Base-by-base conservation (phyloP, 768 basidiomycete genomes). In the Amyloporia xantha region DNA sequence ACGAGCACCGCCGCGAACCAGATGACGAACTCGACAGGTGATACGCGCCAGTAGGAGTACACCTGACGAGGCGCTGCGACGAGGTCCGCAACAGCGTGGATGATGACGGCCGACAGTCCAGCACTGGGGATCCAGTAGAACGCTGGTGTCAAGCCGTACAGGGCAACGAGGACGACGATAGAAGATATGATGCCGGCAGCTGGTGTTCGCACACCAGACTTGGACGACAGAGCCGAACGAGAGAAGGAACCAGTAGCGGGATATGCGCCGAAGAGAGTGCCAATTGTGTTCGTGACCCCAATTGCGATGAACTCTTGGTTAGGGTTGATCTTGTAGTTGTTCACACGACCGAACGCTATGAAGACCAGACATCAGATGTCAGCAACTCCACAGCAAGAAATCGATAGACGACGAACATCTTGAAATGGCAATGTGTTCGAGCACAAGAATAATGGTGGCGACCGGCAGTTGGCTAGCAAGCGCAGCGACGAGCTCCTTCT, bases 231-330 rank as follows among this genome's bases (percentile, higher is more conserved):
- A 2, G 96, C 96, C 2, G 93, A 89, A n/a, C 96, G 88, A 33
- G 94, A 96, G 78, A 99, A 99, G 1, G 94, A 97, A 1, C 96
- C 96, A 11, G 96, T 99, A 0, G 95, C 91, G 7, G 96, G 94
- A 65, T 96, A 98, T 0, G 93, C 95, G 45, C 68, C 78, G 66
- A 99, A 97, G 56, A 88, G 72, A 13, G 90, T 86, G 2, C 95
- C 95, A 54, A 96, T 61, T 1, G 89, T 89, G 66, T 95, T 95
- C 15, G 92, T 88, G 17, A 98, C 91, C n/a, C 95, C 95, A 56
- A 99, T 97, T 36, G 95, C 93, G 57, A 97, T 88, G 42, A 97
- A 76, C 65, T 96, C 94, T 66, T 96, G 93, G 68, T 91, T 91
- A 2, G 93, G 90, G 52, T 90, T 79, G 56, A 91, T 90, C 65